Percentiles rank a stretch among this genome's conserved stretches.
Evolutionary conservation across 768 basidiomycete genomes (phyloP).

Genomic region (Termitomyces sp.): DNA sequence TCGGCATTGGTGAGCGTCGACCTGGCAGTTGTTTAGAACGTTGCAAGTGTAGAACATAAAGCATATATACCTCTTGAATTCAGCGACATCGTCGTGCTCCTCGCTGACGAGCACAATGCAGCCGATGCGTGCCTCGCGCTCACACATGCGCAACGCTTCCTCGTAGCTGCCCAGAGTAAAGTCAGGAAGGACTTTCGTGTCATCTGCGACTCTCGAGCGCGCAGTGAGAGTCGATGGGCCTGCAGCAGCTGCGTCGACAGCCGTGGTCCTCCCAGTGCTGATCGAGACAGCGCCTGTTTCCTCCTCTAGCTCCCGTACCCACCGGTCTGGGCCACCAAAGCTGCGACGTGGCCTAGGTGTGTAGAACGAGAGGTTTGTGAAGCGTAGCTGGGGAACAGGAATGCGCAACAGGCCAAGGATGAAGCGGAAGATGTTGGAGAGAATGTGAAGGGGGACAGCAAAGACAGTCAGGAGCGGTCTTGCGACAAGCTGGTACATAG

Average conservation of each 20-base stretch:
- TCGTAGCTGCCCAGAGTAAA: slow-evolving; percentile 83
- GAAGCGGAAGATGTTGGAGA: slow-evolving; percentile 58
- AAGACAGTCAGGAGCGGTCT: slow-evolving; percentile 44
- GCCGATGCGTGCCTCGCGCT: slow-evolving; percentile 66
- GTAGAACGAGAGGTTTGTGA: slow-evolving; percentile 43
- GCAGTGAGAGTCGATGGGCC: slow-evolving; percentile 43
- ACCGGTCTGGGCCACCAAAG: slow-evolving; percentile 56
- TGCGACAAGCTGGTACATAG: slow-evolving; percentile 8
- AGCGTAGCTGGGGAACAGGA: slow-evolving; percentile 54
- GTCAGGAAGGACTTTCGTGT: slow-evolving; percentile 61
- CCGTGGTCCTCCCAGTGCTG: slow-evolving; percentile 31
- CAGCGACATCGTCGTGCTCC: slow-evolving; percentile 85
- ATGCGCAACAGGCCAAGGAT: slow-evolving; percentile 63
- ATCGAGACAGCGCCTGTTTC: slow-evolving; percentile 73
- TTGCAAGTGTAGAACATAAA: neutral
- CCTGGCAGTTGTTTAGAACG: slow-evolving; percentile 28
- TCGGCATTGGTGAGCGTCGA: slow-evolving; percentile 69
- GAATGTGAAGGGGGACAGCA: slow-evolving; percentile 52
- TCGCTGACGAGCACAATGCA: slow-evolving; percentile 81
- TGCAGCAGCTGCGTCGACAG: slow-evolving; percentile 23
- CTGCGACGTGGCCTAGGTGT: slow-evolving; percentile 30
- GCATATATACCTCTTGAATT: slow-evolving; percentile 72
- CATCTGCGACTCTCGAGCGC: slow-evolving; percentile 26
- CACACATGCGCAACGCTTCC: slow-evolving; percentile 61
- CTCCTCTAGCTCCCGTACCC: slow-evolving; percentile 78